Base-by-base conservation (phyloP, 176 grass and related monocot species). In the Themeda triandra region DNA sequence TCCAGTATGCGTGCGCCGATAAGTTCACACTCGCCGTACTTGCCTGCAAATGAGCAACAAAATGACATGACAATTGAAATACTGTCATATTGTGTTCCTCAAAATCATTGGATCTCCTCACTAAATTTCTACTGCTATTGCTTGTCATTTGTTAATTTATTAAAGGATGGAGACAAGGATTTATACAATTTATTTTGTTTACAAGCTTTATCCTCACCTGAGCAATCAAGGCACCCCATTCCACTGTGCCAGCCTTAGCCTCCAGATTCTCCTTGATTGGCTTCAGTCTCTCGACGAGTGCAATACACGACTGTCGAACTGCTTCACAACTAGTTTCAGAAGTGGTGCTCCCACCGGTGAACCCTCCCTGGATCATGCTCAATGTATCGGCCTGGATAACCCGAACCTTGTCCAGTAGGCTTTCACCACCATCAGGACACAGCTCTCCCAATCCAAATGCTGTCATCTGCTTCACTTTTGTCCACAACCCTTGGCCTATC, bases 391-490 rank as follows among this genome's bases (percentile, higher is more conserved):
- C 91, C 69, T 98, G 95, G 83, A 98, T 84, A 29, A 98, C 88
- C 4, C 92, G 87, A 12, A 95, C 68, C 74, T 83, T 93, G 13
- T 95, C 90, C 9, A 95, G 44, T 41, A 98, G 91, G 60, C 87
- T 72, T 46, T 86, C 79, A 4, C 78, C 86, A 10, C 74, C 85
- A 12, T 87, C 90, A 18, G 63, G 45, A 44, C 81, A 91, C 18
- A 95, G 23, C 37, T 90, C 79, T 33, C 87, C 89, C 58, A 98
- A 69, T 9, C 71, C 87, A 37, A 88, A 98, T 42, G 91, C 92
- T 0, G 95, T 63, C 88, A 98, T 93, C 30, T 98, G 95, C 66
- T 98, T 91, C 64, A 92, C 95, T 78, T 98, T 98, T 36, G 95
- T 95, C 87, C 89, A 98, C 33, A 98, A 44, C 25, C 95, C 95